Evolutionary conservation across 2,329 filamentous ascomycete genomes (phyloP), one percentile per base, ranked within the genome.

Genomic region (Sarocladium oryzae): DNA sequence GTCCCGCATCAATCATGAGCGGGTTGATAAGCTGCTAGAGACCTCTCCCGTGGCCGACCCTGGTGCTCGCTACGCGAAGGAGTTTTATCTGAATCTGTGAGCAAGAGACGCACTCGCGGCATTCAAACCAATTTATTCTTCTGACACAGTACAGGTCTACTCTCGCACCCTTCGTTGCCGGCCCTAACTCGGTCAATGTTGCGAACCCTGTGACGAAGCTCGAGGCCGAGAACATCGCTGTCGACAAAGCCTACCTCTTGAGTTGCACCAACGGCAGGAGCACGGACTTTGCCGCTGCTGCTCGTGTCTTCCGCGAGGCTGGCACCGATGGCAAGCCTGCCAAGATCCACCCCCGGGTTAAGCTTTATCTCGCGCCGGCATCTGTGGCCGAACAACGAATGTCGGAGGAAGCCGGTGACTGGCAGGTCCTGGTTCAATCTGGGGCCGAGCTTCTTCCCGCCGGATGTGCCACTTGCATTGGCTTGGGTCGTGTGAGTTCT

Each of bases 301-400:
- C 90, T 1, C 80, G 79, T 41, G 90, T 97, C 2, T 95, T 97
- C 76, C 82, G 81, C 52, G 86, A 92, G 35, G 89, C 88, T 1
- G 81, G 85, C 0, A 79, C 81, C 51, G 20, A 26, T 3, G 43
- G 43, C 4, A 74, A 73, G 28, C 79, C 80, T 50, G 74, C 72
- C 21, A 86, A 83, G 13, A 72, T 77, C 51, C 69, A 81, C 5
- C 78, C 88, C 18, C 89, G 86, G 69, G 90, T 96, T 36, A 78
- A 90, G 52, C 84, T 96, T 62, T 96, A 96, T 69, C 87, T 97
- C 55, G 87, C 91, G 0, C 90, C 92, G 1, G 92, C 92, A 1
- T 96, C 91, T 0, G 62, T 81, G 0, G 74, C 79, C 0, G 91
- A 96, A 65, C 90, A 96, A 65, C 67, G 80, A 52, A 75, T 79